Evolutionary conservation across 2,329 filamentous ascomycete species (phyloP).

Genomic region (Pseudomassariella vexata): DNA sequence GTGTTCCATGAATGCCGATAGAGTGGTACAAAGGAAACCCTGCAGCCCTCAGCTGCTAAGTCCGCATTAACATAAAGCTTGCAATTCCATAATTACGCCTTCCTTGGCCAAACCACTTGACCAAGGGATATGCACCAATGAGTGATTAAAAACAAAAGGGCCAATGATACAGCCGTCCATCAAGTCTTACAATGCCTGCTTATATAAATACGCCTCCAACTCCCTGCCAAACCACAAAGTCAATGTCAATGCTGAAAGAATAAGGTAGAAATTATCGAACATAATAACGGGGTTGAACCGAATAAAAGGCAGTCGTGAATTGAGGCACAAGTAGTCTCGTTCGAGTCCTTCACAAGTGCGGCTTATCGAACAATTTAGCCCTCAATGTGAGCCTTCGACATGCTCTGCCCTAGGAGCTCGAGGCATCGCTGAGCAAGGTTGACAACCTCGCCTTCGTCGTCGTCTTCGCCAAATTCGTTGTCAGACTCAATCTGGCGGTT

Average conservation of each 20-base stretch:
- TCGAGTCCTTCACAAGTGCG: slow-evolving; percentile 1
- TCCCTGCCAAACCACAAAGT: slow-evolving; percentile 32
- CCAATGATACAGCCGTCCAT: slow-evolving; percentile 10
- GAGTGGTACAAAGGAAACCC: slow-evolving; percentile 8
- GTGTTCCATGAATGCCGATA: neutral
- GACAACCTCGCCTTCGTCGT: slow-evolving; percentile 89
- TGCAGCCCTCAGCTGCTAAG: slow-evolving; percentile 1
- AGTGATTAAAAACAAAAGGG: slow-evolving; percentile 18
- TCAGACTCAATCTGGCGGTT: slow-evolving; percentile 85
- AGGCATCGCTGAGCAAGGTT: slow-evolving; percentile 85
- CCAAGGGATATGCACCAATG: slow-evolving; percentile 21
- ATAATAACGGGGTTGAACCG: slow-evolving; percentile 2
- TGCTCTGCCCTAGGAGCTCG: slow-evolving; percentile 73
- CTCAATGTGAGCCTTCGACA: slow-evolving; percentile 76
- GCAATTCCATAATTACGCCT: slow-evolving; percentile 8
- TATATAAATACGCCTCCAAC: slow-evolving; percentile 37
- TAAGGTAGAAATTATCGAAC: slow-evolving; percentile 12
- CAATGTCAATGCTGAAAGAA: slow-evolving; percentile 26
- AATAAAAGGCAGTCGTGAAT: no score
- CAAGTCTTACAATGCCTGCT: slow-evolving; percentile 20
- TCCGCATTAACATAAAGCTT: no score
- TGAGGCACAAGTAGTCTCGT: neutral
- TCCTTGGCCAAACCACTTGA: slow-evolving; percentile 13
- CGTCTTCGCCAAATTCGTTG: slow-evolving; percentile 71
- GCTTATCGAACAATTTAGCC: no score